Evolutionary conservation across 805 yeast genomes (phyloP).

Genomic region (Ogataea kodamae): DNA sequence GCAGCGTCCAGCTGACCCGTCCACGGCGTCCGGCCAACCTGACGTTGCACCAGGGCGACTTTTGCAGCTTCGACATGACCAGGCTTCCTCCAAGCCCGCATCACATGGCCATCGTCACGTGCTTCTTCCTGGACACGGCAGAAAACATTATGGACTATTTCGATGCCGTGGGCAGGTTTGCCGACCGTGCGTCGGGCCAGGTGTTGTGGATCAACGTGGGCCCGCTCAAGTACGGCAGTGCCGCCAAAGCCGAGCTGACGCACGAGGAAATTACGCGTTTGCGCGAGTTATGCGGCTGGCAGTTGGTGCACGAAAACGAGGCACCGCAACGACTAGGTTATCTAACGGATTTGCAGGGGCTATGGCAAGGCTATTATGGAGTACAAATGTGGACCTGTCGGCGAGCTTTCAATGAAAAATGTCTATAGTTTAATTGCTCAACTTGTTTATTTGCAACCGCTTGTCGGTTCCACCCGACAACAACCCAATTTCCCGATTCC

Average conservation of each 20-base stretch:
- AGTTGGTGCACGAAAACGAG: slow-evolving; percentile 32
- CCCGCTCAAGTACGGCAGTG: slow-evolving; percentile 88
- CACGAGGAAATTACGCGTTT: slow-evolving; percentile 62
- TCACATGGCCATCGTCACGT: slow-evolving; percentile 56
- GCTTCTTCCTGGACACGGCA: slow-evolving; percentile 89
- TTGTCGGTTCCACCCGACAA: slow-evolving; percentile 94
- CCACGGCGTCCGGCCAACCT: slow-evolving; percentile 43
- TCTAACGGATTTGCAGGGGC: slow-evolving; percentile 58
- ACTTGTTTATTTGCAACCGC: slow-evolving; percentile 74
- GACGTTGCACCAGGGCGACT: slow-evolving; percentile 55
- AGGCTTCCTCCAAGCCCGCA: slow-evolving; percentile 28
- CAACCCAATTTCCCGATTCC: slow-evolving; percentile 79
- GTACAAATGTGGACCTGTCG: slow-evolving; percentile 51
- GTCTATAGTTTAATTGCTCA: slow-evolving; percentile 18
- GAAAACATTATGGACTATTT: slow-evolving; percentile 77
- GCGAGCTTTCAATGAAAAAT: slow-evolving; percentile 11
- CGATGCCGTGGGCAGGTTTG: slow-evolving; percentile 52
- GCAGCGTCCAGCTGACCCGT: slow-evolving; percentile 37
- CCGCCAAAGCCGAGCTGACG: slow-evolving; percentile 71
- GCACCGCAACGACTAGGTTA: slow-evolving; percentile 51
- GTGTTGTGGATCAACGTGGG: slow-evolving; percentile 86
- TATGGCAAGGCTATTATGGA: slow-evolving; percentile 81
- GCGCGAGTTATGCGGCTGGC: slow-evolving; percentile 64
- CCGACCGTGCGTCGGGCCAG: slow-evolving; percentile 31
- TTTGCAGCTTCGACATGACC: slow-evolving; percentile 46